Evolutionary conservation across 129 eudicot genomes (phyloP), one percentile per base, ranked within the genome.

Genomic region (carrot (Daucus carota)): DNA sequence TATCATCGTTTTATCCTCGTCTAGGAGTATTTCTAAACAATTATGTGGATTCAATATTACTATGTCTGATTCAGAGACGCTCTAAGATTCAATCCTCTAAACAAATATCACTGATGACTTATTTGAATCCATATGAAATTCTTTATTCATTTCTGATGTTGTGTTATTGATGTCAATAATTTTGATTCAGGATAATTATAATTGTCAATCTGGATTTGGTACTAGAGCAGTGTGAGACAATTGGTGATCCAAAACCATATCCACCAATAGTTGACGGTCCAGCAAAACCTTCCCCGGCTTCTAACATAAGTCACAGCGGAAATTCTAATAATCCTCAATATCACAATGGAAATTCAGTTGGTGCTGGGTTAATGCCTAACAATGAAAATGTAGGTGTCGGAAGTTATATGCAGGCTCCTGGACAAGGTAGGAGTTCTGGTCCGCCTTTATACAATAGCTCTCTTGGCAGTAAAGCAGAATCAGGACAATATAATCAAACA

Each of bases 211-310:
- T 91, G 70, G 82, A 87, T 40, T 76, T 94, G 75, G 42, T 91
- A 42, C 75, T 74, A 42, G 90, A 81, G 46, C 73, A 63, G 43
- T 85, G 88, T 81, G 96, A 90, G 38, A 78, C 79, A 9, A 87
- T 94, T 73, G 99, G 99, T 73, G 85, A 87, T 24, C 92, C 99
- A 16, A 86, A 79, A 76, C 89, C 74, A 33, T 87, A 48, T 46
- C 83, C 79, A 71, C 41, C 52, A 22, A 80, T 54, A 31, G 69
- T 73, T 34, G 75, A 73, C n/a, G 67, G 81, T 3, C 85, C 57
- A 66, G 71, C 86, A 68, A 81, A 87, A 59, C 41, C 84, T 77
- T 50, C 84, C 59, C 74, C 85, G 43, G 83, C 85, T 72, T 72
- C 90, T 29, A 63, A 84, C 42, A 59, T 70, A 29, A 86, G 81